Percentiles rank a stretch among this genome's conserved stretches.
These are phyloP conservation scores for Ganoderma multipileum DNA, from an alignment of 1,284 basidiomycete genomes.

Conservation along the genomic window DNA sequence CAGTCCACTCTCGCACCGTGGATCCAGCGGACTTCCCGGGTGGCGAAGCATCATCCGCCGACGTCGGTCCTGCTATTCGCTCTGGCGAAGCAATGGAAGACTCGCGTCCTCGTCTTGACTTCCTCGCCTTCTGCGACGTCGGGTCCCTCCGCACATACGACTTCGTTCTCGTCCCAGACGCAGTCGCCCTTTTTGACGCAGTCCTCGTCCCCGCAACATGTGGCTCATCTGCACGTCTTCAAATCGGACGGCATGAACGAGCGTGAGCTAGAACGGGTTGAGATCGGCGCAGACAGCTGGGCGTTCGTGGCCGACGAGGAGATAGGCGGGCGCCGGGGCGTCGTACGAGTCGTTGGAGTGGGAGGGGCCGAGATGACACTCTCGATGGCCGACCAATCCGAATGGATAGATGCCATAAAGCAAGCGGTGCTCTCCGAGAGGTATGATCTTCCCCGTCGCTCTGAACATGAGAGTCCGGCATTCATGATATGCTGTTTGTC, in stretches of 20 bases:
- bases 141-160: conserved; percentile 43
- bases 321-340: conserved; percentile 64
- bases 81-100: conserved; percentile 76
- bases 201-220: conserved; percentile 41
- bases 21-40: conserved; percentile 54
- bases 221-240: conserved; percentile 76
- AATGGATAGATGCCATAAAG: conserved; percentile 75
- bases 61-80: conserved; percentile 73
- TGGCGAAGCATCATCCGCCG: conserved; percentile 72
- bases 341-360: conserved; percentile 71
- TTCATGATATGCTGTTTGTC: conserved; percentile 13
- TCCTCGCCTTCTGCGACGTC: conserved; percentile 36
- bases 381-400: conserved; percentile 63
- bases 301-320: conserved; percentile 77
- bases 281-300: conserved; percentile 76
- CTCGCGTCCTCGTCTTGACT: conserved; percentile 67
- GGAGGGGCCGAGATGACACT: conserved; percentile 69
- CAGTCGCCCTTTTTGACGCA: conserved; percentile 24
- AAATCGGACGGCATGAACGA: conserved; percentile 64
- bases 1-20: conserved; percentile 56
- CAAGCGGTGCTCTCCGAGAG: conserved; percentile 71
- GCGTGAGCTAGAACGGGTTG: conserved; percentile 71
- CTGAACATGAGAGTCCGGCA: not conserved
- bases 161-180: conserved; percentile 27
- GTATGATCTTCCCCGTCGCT: conserved; percentile 44